These are phyloP conservation scores for Hortaea werneckii DNA, from an alignment of 2,329 filamentous ascomycete species.

Conservation along the genomic window DNA sequence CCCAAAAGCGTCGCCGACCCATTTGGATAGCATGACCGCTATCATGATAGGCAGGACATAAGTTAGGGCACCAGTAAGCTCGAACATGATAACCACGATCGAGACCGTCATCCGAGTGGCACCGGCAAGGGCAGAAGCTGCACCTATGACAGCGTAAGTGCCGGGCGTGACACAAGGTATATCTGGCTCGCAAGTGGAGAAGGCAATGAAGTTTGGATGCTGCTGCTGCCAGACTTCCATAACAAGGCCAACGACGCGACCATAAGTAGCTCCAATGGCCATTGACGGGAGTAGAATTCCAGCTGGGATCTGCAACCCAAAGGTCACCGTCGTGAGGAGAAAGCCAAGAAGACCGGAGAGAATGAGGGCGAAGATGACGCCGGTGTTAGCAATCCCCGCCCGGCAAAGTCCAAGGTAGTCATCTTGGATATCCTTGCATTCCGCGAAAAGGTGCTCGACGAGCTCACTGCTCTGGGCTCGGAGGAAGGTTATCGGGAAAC, in stretches of 20 bases:
- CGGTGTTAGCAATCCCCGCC: slow-evolving; percentile 69
- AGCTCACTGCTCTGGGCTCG: slow-evolving; percentile 84
- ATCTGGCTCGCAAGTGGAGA: slow-evolving; percentile 71
- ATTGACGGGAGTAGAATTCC: slow-evolving; percentile 94
- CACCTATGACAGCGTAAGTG: slow-evolving; percentile 92
- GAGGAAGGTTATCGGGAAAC: slow-evolving; percentile 96
- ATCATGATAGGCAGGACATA: slow-evolving; percentile 99
- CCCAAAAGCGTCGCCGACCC: slow-evolving; percentile 92
- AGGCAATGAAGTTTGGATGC: slow-evolving; percentile 67
- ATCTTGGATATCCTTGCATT: slow-evolving; percentile 72
- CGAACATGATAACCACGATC: slow-evolving; percentile 99
- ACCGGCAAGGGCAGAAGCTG: slow-evolving; percentile 84
- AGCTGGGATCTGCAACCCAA: slow-evolving; percentile 87
- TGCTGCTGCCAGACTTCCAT: slow-evolving; percentile 80
- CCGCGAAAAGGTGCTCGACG: slow-evolving; percentile 82
- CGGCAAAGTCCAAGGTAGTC: slow-evolving; percentile 88
- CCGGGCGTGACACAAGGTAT: slow-evolving; percentile 83
- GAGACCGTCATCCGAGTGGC: slow-evolving; percentile 95
- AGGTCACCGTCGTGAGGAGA: slow-evolving; percentile 75
- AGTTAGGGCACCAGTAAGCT: slow-evolving; percentile 88
- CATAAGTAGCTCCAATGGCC: slow-evolving; percentile 85
- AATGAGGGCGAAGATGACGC: slow-evolving; percentile 72
- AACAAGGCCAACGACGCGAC: slow-evolving; percentile 78
- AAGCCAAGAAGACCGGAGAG: slow-evolving; percentile 77
- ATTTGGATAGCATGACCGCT: slow-evolving; percentile 95